Evolutionary conservation across 2,329 filamentous ascomycete species (phyloP), one percentile per base, ranked within the genome.

Genomic region (Nemania abortiva): DNA sequence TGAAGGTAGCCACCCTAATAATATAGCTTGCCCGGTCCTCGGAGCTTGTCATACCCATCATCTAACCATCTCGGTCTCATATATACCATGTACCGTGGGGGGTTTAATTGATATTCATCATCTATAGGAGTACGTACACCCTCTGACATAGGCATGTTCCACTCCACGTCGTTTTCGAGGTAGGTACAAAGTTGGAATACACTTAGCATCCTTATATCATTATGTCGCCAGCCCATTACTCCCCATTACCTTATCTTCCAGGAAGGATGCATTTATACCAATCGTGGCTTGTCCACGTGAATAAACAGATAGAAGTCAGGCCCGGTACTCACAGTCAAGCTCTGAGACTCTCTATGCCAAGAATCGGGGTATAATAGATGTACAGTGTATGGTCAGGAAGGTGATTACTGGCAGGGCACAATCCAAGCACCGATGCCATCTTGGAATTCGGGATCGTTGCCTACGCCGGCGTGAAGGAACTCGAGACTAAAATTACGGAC

Each of bases 361-460:
- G 50, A 68, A 58, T 45, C 22, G 2, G 34, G 13, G 29, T 34
- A 22, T 39, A 47, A 45, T 39, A 64, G 9, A 10, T 42, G 50
- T 57, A 31, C 15, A 22, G 52, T 39, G 9, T 55, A 54, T 56
- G 18, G 50, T 47, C 39, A 47, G 56, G 45, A 63, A 37, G 18
- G 22, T 13, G 24, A 42, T 64, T 69, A 75, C 56, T 74, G 64
- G 58, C 75, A 77, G 31, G 70, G 74, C 3, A 76, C 72, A 47
- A 79, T 75, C 76, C 76, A 79, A 47, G 74, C 76, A 18, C 77
- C 77, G 20, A 79, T 68, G 5, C 77, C 77, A 50, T 78, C 73
- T 39, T 70, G 66, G 61, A 76, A 79, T 45, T 77, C n/a, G 1
- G 77, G 53, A 39, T 65, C 62, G 15, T 65, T 56, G n/a, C 76